phyloP scores from a whole-genome alignment of 2,329 filamentous ascomycete genomes.

The Neoscytalidium dimidiatum region DNA sequence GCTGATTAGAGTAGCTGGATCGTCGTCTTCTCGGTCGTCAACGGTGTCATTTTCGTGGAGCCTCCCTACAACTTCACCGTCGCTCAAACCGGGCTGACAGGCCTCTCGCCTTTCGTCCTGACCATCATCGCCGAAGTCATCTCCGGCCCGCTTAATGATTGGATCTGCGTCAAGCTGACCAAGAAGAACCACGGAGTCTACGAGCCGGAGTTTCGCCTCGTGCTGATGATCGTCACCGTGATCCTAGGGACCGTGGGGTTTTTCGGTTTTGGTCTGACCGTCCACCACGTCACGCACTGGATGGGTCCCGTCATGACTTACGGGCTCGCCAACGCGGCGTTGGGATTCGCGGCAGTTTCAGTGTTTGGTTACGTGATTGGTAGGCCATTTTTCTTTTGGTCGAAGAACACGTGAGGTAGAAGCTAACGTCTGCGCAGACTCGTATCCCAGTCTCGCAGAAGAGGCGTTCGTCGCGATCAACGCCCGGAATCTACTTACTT shows the following conservation, averaged over 20 bases:
- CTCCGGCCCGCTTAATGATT: conserved; percentile 49
- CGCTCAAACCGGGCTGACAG: conserved; percentile 53
- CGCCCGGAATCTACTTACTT: conserved; percentile 50
- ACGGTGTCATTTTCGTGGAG: conserved; percentile 42
- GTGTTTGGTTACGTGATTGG: conserved; percentile 55
- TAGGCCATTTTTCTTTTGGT: neutral
- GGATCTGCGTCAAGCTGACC: conserved; percentile 35
- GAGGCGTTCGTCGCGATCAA: conserved; percentile 57
- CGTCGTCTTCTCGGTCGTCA: conserved; percentile 51
- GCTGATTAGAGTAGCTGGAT: conserved; percentile 29
- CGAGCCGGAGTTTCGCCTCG: conserved; percentile 30
- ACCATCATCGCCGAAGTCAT: conserved; percentile 49
- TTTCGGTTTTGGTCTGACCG: conserved; percentile 45
- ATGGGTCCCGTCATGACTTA: conserved; percentile 20
- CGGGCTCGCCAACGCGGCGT: conserved; percentile 50
- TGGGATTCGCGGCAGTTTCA: conserved; percentile 28
- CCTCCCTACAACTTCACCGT: conserved; percentile 50
- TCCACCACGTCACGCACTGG: conserved; percentile 23
- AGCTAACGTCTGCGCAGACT: conserved; percentile 28
- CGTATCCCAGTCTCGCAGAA: conserved; percentile 48
- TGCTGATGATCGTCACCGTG: conserved; percentile 33
- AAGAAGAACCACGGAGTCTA: conserved; percentile 30
- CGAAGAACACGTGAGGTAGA: neutral
- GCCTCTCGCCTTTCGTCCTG: conserved; percentile 53
- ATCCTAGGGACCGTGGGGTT: conserved; percentile 38